phyloP scores from a whole-genome alignment of 108 stramenopile species.

The Craspedostauros australis region DNA sequence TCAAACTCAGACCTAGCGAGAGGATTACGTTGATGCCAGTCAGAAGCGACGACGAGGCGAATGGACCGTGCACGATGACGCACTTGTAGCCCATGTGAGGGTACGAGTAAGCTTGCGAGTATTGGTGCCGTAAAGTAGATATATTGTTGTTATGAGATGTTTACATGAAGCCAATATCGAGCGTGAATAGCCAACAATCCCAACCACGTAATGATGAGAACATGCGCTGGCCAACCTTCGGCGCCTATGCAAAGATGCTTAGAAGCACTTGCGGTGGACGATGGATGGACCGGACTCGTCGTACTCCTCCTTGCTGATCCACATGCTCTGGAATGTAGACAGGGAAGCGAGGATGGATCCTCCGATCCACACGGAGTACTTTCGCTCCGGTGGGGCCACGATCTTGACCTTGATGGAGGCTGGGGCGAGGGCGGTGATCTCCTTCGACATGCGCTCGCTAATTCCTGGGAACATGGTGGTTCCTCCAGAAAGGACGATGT shows the following conservation, averaged over 20 bases:
- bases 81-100: too few species aligned
- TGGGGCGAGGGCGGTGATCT: slow-evolving; percentile 86
- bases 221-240: slow-evolving; percentile 15
- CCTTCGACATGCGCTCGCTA: slow-evolving; percentile 97
- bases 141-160: too few species aligned
- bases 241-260: slow-evolving; percentile 15
- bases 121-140: too few species aligned
- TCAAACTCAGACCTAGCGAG: too few species aligned
- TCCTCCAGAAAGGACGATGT: slow-evolving; percentile 86
- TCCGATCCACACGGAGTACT: slow-evolving; percentile 93
- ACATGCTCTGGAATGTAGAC: slow-evolving; percentile 96
- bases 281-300: slow-evolving; percentile 94
- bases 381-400: slow-evolving; percentile 94
- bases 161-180: too few species aligned
- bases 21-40: too few species aligned
- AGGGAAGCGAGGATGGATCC: slow-evolving; percentile 93
- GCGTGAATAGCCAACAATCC: too few species aligned
- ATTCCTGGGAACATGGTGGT: slow-evolving; percentile 98
- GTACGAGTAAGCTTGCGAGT: too few species aligned
- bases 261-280: slow-evolving; percentile 91
- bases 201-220: slow-evolving; percentile 31
- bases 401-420: slow-evolving; percentile 94
- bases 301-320: slow-evolving; percentile 97
- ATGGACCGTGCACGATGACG: too few species aligned
- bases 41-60: too few species aligned